Base-by-base conservation (phyloP, 2,329 filamentous ascomycete genomes). In the Arthrobotrys megalospora region DNA sequence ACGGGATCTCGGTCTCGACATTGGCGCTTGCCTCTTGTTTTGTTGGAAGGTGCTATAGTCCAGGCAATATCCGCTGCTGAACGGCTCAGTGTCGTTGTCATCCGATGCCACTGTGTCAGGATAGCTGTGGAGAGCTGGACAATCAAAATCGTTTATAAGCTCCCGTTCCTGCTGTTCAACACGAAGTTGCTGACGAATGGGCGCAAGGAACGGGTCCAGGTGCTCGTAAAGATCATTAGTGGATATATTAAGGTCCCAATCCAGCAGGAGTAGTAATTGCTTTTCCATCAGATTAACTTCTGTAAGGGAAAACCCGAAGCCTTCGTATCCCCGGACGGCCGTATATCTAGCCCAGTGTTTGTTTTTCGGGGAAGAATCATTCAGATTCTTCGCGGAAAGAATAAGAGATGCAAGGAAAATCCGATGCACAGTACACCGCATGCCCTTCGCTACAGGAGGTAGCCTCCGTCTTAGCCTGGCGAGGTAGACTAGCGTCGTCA, bases 261-360 rank as follows among this genome's bases (percentile, higher is more conserved):
- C 93, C 53, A 99, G 88, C 50, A 99, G 89, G 87, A 93, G 96
- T 65, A 99, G 91, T 34, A 99, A 89, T 86, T 99, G 96, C 89
- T 97, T 96, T 89, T 99, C 96, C 96, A 99, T 99, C 80, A 98
- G 88, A 87, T 99, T 99, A 82, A 99, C 96, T 86, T 99, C 96
- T 41, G 93, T 96, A 81, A 94, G 89, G 82, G 91, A 95, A 88
- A 99, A 98, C 82, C 94, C 93, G 83, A 98, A 99, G 83, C 88
- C 89, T 10, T 90, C 90, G 84, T 88, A 91, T 67, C 89, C 90
- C 80, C 88, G 88, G 81, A 97, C 91, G 82, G 91, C 87, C 77
- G 92, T 97, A 88, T 98, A 99, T 82, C 91, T 91, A 80, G 96
- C 94, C 96, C 96, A 99, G 88, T 99, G 96, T 90, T 98, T 98